These are phyloP conservation scores for Mimosa bimucronata DNA, from an alignment of 306 rosid genomes.

Conservation along the genomic window DNA sequence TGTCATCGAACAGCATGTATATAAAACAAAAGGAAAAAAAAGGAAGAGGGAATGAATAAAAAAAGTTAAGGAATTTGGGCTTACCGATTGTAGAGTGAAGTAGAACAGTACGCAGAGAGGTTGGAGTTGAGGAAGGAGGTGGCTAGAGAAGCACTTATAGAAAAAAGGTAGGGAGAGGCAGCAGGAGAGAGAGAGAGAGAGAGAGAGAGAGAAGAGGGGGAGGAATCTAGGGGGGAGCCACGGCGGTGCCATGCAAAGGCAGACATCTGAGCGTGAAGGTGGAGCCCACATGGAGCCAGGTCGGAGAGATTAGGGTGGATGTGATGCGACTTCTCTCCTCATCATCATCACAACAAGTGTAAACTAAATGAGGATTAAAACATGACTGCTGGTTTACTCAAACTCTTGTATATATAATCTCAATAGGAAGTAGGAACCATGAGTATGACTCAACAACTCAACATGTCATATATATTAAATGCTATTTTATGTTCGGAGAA, in stretches of 20 bases:
- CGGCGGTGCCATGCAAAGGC: constrained; percentile 47
- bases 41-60: not conserved
- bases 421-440: no score
- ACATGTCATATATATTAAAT: no score
- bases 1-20: constrained; percentile 20
- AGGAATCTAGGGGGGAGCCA: constrained; percentile 37
- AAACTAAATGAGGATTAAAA: no score
- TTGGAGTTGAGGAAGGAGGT: constrained; percentile 51
- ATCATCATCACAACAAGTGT: not conserved
- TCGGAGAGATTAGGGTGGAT: not conserved
- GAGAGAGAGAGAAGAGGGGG: not conserved
- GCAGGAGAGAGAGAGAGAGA: not conserved
- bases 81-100: constrained; percentile 41
- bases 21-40: not conserved
- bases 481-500: no score
- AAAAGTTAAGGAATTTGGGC: constrained; percentile 26
- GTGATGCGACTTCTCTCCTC: not conserved
- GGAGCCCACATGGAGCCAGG: constrained; percentile 38
- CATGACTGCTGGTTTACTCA: no score
- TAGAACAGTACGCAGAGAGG: constrained; percentile 34
- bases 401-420: no score
- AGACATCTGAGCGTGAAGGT: constrained; percentile 30
- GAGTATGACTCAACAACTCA: not conserved
- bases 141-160: constrained; percentile 47
- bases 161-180: constrained; percentile 21